phyloP scores from a whole-genome alignment of 805 yeast genomes.

The Lipomyces orientalis region DNA sequence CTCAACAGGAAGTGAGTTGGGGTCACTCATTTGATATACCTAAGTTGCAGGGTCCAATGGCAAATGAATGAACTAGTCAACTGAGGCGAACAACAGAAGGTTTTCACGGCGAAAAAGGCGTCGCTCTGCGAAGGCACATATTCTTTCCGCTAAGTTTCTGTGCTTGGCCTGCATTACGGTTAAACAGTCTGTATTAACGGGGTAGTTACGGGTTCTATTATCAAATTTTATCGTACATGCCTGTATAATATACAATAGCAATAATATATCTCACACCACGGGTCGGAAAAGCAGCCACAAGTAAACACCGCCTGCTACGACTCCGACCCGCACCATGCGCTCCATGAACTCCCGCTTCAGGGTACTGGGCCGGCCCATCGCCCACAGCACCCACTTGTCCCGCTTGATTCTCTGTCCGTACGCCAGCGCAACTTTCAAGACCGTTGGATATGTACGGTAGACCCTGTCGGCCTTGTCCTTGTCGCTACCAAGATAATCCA shows the following conservation, averaged over 20 bases:
- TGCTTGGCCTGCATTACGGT: not conserved
- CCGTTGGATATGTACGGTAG: conserved; percentile 17
- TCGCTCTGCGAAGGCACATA: too few relatives aligned
- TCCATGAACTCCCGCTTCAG: conserved; percentile 20
- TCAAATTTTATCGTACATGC: not conserved
- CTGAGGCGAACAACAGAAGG: too few relatives aligned
- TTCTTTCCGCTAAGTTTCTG: too few relatives aligned
- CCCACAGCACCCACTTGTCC: conserved; percentile 5
- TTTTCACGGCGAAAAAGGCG: too few relatives aligned
- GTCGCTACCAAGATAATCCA: conserved; percentile 15
- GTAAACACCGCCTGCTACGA: conserved; percentile 28
- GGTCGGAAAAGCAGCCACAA: conserved; percentile 19
- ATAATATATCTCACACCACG: not conserved
- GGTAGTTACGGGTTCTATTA: too few relatives aligned
- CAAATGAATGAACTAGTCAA: too few relatives aligned
- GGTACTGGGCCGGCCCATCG: conserved; percentile 30
- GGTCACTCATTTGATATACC: too few relatives aligned
- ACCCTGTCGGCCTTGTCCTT: conserved; percentile 12
- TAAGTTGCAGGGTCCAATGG: too few relatives aligned
- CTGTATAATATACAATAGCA: not conserved
- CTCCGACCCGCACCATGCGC: conserved; percentile 16
- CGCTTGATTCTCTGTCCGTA: conserved; percentile 9
- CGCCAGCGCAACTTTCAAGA: conserved; percentile 8
- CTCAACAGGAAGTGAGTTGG: too few relatives aligned
- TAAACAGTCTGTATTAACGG: not conserved